Evolutionary conservation across 2,329 filamentous ascomycete species (phyloP).

Genomic region (Trichoderma koningii): DNA sequence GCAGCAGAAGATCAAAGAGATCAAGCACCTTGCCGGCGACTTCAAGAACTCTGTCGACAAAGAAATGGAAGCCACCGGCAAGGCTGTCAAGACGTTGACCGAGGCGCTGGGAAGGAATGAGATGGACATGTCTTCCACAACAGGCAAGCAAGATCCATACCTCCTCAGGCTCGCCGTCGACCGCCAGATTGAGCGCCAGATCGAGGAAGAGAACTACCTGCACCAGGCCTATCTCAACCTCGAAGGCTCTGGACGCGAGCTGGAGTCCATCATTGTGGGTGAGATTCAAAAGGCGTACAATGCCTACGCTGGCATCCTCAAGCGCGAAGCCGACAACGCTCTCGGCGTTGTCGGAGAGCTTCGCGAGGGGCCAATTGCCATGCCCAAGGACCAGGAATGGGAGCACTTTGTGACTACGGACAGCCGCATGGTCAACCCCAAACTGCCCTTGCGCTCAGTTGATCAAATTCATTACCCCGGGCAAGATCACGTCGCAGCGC

Average conservation of each 20-base stretch:
- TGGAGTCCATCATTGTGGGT: constrained; percentile 93
- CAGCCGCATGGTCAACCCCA: constrained; percentile 84
- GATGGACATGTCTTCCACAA: constrained; percentile 69
- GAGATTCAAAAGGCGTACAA: constrained; percentile 99
- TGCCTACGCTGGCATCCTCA: constrained; percentile 86
- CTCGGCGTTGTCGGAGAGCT: constrained; percentile 79
- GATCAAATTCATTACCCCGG: constrained; percentile 91
- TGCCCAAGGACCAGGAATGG: constrained; percentile 95
- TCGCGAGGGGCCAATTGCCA: constrained; percentile 80
- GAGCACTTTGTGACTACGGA: constrained; percentile 76
- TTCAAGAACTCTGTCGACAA: constrained; percentile 97
- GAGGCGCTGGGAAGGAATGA: constrained; percentile 80
- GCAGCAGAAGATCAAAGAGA: constrained; percentile 97
- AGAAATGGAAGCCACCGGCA: constrained; percentile 84
- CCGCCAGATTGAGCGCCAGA: constrained; percentile 84
- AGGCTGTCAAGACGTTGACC: constrained; percentile 76
- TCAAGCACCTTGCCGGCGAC: constrained; percentile 88
- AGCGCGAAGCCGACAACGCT: constrained; percentile 83
- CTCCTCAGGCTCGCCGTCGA: constrained; percentile 84
- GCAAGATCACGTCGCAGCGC: constrained; percentile 76
- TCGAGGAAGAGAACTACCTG: constrained; percentile 96
- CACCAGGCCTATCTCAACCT: constrained; percentile 95
- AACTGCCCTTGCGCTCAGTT: constrained; percentile 72
- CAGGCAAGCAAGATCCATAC: constrained; percentile 90
- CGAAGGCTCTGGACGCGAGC: constrained; percentile 88